Base-by-base conservation (phyloP, 2,329 filamentous ascomycete genomes). In the Teratosphaeria nubilosa region DNA sequence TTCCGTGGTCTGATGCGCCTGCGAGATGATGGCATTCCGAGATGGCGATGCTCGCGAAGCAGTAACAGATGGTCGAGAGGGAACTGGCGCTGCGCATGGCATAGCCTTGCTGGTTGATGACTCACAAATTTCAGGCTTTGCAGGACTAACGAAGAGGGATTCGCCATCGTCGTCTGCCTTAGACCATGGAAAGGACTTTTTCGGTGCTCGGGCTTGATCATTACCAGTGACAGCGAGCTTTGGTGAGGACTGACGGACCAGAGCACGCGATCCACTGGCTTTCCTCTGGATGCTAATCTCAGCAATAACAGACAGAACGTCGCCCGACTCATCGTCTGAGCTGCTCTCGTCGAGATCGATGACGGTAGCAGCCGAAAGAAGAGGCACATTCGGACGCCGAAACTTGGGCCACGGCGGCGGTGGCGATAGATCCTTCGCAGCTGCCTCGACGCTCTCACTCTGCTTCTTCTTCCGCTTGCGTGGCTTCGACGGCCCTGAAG, bases 381-480 rank as follows among this genome's bases (percentile, higher is more conserved):
- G 34, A 41, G 34, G 34, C 34, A 41, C 34, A 14, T 41, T 41
- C 2, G 34, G 34, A 16, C 13, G 34, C 13, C 34, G 34, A n/a
- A 41, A 41, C 11, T 14, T 41, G 11, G 34, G 34, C 13, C 9
- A 41, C 11, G 34, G 10, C 34, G 34, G 34, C 16, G 11, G 34
- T 41, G 34, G 34, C 13, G 34, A 14, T 5, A 11, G 34, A 14
- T 41, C 34, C 16, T 16, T 41, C 11, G 34, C 34, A 16, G 34
- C 5, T n/a, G 34, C 13, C 34, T 14, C 11, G 13, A 14, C 34
- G 16, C 34, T 41, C 34, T 41, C 34, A n/a, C 24, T 30, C 9
- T 31, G 13, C 14, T 55, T 56, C 54, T 56, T 55, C 37, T 55
- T 58, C 37, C 25, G 55, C 45, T 45, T 51, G 37, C 20, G 37